These are phyloP conservation scores for Boletus subparvulus DNA, from an alignment of 768 basidiomycete genomes.

Conservation along the genomic window DNA sequence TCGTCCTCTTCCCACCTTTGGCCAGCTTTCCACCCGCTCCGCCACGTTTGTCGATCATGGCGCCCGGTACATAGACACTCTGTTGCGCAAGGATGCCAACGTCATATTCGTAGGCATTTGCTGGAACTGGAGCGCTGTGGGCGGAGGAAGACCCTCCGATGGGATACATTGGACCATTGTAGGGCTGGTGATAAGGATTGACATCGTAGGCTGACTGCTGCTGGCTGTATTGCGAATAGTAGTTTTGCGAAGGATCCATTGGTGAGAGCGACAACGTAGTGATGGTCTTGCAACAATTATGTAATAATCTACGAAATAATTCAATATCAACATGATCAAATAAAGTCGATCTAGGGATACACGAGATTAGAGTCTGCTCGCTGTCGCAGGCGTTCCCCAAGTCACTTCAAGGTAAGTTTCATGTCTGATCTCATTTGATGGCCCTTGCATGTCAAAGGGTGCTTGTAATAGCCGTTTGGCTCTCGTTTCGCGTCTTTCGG, in stretches of 20 bases:
- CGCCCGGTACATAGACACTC: constrained; percentile 89
- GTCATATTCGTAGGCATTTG: constrained; percentile 91
- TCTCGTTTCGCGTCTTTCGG: constrained; percentile 2
- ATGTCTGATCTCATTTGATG: background rate
- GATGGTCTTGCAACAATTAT: constrained; percentile 5
- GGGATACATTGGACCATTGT: constrained; percentile 72
- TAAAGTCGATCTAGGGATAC: constrained; percentile 15
- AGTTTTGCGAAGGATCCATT: constrained; percentile 40
- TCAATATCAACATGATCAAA: constrained; percentile 33
- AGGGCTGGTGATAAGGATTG: constrained; percentile 81
- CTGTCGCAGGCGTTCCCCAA: constrained; percentile 32
- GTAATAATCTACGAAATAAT: constrained; percentile 11
- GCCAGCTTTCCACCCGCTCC: constrained; percentile 83
- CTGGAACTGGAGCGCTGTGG: constrained; percentile 79
- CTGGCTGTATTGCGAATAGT: constrained; percentile 50
- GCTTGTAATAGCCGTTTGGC: background rate
- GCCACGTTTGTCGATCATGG: constrained; percentile 85
- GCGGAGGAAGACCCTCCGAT: constrained; percentile 60
- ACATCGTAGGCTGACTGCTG: constrained; percentile 59
- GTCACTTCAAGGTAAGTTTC: constrained; percentile 42
- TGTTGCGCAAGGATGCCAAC: constrained; percentile 89
- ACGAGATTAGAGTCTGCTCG: constrained; percentile 15
- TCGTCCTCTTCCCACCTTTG: constrained; percentile 89
- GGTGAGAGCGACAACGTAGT: constrained; percentile 3
- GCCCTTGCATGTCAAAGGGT: background rate